Evolutionary conservation across 441 rosid genomes (phyloP), one percentile per base, ranked within the genome.

Genomic region (Erysimum cheiri): DNA sequence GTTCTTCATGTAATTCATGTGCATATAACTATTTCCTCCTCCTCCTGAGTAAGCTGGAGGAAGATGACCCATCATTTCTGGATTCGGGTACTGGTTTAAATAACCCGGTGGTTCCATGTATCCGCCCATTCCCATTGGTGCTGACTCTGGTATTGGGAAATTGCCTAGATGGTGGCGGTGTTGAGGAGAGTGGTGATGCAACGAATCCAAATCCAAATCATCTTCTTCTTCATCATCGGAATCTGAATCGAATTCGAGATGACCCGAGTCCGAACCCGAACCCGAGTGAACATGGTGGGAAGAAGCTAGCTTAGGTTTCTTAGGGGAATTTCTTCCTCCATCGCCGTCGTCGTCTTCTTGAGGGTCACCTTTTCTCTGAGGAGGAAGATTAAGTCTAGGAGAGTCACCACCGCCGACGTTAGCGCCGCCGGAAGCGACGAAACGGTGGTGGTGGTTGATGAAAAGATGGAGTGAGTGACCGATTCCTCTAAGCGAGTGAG

Each of bases 1-100:
- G 46, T 84, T 93, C 82, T 85, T 91, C 97, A 91, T 91, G 65
- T 80, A 93, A 73, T 87, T 89, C 92, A 84, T 81, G 41, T 84
- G 87, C 72, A 79, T 63, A 80, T 74, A 76, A 4, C 81, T 72
- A 4, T 65, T 69, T 28, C 70, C 70, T 1, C 74, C 77, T 4
- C 68, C 68, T 0, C n/a, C n/a, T n/a, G 67, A 2, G 75, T 64
- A 2, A 41, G 41, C 3, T 13, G 73, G 77, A 37, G 68, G 77
- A 24, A n/a, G 70, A 5, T 64, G 44, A 26, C 72, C 74, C 62
- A 59, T 60, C 56, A 47, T 64, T 50, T 74, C 82, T 53, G 68
- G 75, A 26, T 81, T 48, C 53, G 80, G 65, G 62, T 82, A 82
- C 10, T 46, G 72, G 65, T 54, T 13, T 41, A 46, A 4, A 58